A percentile compares a stretch with the other conserved stretches of the same genome.
Evolutionary conservation across 768 basidiomycete species (phyloP).

Genomic region (Lactifluus rugatus): DNA sequence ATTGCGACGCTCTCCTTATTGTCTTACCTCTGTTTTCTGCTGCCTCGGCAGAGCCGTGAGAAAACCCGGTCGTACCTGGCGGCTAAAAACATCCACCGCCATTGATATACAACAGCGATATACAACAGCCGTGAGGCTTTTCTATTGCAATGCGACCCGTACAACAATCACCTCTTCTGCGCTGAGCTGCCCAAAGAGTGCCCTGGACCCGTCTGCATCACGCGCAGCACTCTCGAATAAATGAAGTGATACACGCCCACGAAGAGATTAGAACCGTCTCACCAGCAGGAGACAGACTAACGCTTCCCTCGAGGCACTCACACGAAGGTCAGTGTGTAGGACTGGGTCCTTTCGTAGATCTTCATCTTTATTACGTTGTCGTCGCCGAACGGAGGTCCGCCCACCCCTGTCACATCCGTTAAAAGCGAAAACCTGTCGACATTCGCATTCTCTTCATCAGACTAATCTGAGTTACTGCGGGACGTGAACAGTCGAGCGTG

Average conservation of each 20-base stretch:
- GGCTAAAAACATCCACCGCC: too few species aligned
- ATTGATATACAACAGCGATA: too few species aligned
- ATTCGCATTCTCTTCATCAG: conserved; percentile 72
- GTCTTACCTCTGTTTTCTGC: too few species aligned
- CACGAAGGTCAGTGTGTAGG: conserved; percentile 74
- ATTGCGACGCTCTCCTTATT: too few species aligned
- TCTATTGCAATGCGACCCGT: conserved; percentile 27
- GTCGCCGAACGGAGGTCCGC: conserved; percentile 65
- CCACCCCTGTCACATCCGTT: conserved; percentile 72
- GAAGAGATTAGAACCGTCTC: background rate
- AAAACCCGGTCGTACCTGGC: too few species aligned
- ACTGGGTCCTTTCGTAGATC: conserved; percentile 82
- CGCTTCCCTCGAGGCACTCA: conserved; percentile 23
- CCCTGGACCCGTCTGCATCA: conserved; percentile 54
- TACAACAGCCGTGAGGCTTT: background rate
- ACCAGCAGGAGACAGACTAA: background rate
- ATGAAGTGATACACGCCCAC: conserved; percentile 59
- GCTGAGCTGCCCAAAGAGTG: conserved; percentile 53
- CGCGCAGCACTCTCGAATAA: conserved; percentile 58
- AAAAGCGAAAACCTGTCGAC: conserved; percentile 76
- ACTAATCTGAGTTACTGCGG: conserved; percentile 81
- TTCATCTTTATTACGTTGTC: conserved; percentile 70
- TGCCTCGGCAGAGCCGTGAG: too few species aligned
- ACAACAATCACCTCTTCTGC: conserved; percentile 64
- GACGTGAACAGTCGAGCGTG: background rate